Evolutionary conservation across 352 stramenopile genomes (phyloP).

Genomic region (Paralagenidium karlingii): DNA sequence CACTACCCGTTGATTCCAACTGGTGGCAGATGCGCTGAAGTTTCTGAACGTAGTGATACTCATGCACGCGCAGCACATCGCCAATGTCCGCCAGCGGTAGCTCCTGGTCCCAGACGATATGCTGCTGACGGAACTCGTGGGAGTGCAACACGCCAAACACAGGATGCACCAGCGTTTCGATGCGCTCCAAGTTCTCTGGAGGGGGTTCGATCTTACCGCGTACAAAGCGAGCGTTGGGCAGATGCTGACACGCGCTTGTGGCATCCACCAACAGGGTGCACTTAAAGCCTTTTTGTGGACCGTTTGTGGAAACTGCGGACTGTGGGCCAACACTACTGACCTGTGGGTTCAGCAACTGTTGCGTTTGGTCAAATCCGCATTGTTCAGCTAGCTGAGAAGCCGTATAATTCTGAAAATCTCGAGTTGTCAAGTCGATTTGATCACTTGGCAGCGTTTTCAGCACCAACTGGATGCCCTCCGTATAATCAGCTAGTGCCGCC

Average conservation of each 20-base stretch:
- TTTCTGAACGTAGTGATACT: conserved; percentile 79
- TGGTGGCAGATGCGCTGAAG: conserved; percentile 29
- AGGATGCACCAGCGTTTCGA: conserved; percentile 75
- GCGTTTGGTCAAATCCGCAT: conserved; percentile 14
- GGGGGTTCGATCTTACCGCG: conserved; percentile 60
- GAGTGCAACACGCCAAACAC: conserved; percentile 57
- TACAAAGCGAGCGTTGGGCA: conserved; percentile 54
- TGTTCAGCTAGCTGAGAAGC: conserved; percentile 28
- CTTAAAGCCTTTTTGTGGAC: neutral
- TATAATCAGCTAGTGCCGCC: conserved; percentile 35
- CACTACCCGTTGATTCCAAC: conserved; percentile 25
- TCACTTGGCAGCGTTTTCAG: conserved; percentile 18
- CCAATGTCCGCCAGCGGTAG: conserved; percentile 61
- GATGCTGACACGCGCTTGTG: conserved; percentile 54
- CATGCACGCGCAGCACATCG: conserved; percentile 85
- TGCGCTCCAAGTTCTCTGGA: conserved; percentile 82
- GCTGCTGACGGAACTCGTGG: conserved; percentile 40
- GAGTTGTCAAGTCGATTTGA: conserved; percentile 13
- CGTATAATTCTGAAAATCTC: conserved; percentile 36
- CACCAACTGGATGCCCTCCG: conserved; percentile 29
- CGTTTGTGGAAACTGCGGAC: neutral
- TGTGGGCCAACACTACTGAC: neutral
- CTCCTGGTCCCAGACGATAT: conserved; percentile 53
- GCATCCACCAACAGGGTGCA: neutral
- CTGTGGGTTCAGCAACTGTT: conserved; percentile 1